Conservation (phyloP, 2,329 filamentous ascomycete genomes). For the Triangularia setosa region DNA sequence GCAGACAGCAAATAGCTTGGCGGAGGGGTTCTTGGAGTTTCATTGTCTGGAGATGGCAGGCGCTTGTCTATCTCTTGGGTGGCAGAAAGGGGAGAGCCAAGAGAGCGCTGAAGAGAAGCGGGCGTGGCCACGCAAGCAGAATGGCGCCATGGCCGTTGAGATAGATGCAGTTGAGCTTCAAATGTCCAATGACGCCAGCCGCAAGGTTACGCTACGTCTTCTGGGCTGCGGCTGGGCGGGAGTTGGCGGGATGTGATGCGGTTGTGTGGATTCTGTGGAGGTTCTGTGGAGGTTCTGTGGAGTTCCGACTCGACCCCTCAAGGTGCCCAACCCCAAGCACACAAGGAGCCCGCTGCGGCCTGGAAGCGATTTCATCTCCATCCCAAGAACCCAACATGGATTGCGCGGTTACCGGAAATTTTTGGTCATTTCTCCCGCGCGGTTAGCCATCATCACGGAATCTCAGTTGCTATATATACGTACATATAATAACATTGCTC, state of each 20-base stretch:
- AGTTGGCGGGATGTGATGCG: background rate
- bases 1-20: background rate
- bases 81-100: background rate
- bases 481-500: background rate
- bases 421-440: constrained; percentile 1
- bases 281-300: background rate
- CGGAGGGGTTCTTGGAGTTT: background rate
- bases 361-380: background rate
- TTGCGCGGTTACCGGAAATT: background rate
- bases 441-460: background rate
- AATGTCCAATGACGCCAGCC: background rate
- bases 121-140: background rate
- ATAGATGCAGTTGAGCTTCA: background rate
- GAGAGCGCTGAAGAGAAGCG: background rate
- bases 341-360: background rate
- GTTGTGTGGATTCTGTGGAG: background rate
- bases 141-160: background rate
- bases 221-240: background rate
- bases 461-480: background rate
- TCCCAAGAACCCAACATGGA: background rate
- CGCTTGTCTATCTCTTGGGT: background rate
- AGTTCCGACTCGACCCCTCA: background rate
- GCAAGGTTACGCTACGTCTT: background rate
- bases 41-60: background rate
- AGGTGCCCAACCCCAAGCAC: background rate